Percentiles rank a stretch among this genome's conserved stretches.
These are phyloP conservation scores for Dissophora ornata DNA, from an alignment of 192 early-diverging fungal genomes.

Conservation along the genomic window DNA sequence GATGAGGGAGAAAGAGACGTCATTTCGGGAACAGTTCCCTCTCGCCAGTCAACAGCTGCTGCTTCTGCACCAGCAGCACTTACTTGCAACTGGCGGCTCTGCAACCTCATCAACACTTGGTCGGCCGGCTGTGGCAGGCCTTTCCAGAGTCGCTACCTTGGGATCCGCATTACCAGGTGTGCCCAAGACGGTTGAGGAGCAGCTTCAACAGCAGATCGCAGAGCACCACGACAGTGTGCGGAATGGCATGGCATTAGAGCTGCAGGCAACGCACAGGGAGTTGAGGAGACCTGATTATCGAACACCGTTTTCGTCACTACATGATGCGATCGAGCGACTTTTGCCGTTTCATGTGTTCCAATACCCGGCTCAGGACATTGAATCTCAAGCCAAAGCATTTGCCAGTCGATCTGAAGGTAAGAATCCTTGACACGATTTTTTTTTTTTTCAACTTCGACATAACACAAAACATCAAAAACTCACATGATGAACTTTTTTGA, in stretches of 20 bases:
- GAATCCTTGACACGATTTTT: too few species aligned
- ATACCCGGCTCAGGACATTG: conserved; percentile 65
- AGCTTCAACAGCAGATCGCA: conserved; percentile 38
- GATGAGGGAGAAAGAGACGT: conserved; percentile 19
- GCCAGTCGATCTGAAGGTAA: conserved; percentile 22
- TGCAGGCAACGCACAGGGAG: conserved; percentile 20
- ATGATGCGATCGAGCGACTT: conserved; percentile 72
- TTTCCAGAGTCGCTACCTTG: not conserved
- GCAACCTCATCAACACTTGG: not conserved
- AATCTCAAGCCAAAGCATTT: conserved; percentile 41
- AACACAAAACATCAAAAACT: too few species aligned
- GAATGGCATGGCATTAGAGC: conserved; percentile 30
- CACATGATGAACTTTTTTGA: too few species aligned
- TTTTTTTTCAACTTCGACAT: too few species aligned
- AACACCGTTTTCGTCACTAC: conserved; percentile 69
- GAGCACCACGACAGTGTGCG: conserved; percentile 37
- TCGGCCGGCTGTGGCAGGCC: too few species aligned
- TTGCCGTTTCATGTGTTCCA: conserved; percentile 83
- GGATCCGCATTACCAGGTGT: conserved; percentile 1
- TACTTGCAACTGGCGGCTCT: conserved; percentile 10
- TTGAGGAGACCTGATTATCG: conserved; percentile 60
- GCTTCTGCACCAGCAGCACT: conserved; percentile 14
- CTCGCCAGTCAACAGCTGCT: conserved; percentile 33
- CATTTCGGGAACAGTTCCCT: conserved; percentile 33
- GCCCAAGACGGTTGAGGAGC: conserved; percentile 35